Evolutionary conservation across 148 eudicot genomes (phyloP).

Genomic region (Salicornia ramosissima): DNA sequence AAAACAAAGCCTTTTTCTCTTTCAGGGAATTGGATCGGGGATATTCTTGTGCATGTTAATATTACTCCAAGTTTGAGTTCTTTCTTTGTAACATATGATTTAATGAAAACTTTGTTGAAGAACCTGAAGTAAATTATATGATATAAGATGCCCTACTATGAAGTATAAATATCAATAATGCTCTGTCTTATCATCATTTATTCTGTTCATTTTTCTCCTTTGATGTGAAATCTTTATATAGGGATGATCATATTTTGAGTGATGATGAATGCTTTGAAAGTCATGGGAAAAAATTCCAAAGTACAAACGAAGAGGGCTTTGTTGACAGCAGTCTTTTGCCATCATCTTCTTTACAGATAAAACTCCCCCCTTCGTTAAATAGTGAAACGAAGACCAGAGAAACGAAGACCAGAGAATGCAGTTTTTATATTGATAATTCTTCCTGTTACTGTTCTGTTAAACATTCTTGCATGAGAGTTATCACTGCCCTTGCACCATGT

Average conservation of each 20-base stretch:
- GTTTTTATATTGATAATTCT: constrained; percentile 29
- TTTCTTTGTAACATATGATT: too few relatives aligned
- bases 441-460: constrained; percentile 43
- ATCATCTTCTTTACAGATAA: constrained; percentile 19
- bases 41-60: not conserved
- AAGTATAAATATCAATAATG: not conserved
- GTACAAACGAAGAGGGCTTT: constrained; percentile 19
- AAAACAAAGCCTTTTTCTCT: not conserved
- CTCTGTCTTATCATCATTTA: not conserved
- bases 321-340: constrained; percentile 20
- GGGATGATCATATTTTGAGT: constrained; percentile 45
- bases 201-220: not conserved
- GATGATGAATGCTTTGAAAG: constrained; percentile 22
- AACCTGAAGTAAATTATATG: not conserved
- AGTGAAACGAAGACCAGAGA: constrained; percentile 33
- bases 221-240: constrained; percentile 31
- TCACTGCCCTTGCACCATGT: constrained; percentile 72
- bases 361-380: not conserved
- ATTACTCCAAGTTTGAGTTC: not conserved
- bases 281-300: constrained; percentile 5
- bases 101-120: not conserved
- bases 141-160: not conserved
- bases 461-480: constrained; percentile 63
- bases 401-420: constrained; percentile 23
- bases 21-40: not conserved